These are phyloP conservation scores for Petunia secreta DNA, from an alignment of 257 asterid genomes.

Conservation along the genomic window DNA sequence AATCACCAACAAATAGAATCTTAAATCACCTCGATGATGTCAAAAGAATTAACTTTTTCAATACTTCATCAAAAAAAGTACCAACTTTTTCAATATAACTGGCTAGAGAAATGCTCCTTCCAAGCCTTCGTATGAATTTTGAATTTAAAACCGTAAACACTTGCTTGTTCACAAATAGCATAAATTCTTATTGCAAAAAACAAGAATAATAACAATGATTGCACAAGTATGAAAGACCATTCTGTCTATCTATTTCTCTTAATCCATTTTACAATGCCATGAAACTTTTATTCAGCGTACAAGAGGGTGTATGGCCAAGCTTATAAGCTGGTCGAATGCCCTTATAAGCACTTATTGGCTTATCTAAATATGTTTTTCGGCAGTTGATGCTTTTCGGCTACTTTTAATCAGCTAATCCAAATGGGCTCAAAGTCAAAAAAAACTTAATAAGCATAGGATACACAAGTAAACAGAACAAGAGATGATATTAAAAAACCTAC, in stretches of 20 bases:
- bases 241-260: background rate
- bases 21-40: background rate
- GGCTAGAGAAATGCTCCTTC: background rate
- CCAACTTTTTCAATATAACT: background rate
- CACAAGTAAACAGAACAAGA: conserved; percentile 3
- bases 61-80: no score
- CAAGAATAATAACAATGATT: background rate
- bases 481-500: conserved; percentile 46
- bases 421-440: background rate
- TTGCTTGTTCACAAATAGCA: background rate
- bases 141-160: background rate
- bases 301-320: no score
- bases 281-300: background rate
- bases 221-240: background rate
- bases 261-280: conserved; percentile 4
- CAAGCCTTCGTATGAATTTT: background rate
- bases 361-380: no score
- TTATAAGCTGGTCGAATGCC: no score
- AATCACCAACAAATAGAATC: background rate
- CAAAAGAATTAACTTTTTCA: background rate
- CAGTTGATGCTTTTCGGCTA: no score
- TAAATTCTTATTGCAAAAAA: conserved; percentile 1
- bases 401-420: no score
- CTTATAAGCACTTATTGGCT: no score
- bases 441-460: background rate